Evolutionary conservation across 805 yeast species (phyloP).

Genomic region (Candida anglica): DNA sequence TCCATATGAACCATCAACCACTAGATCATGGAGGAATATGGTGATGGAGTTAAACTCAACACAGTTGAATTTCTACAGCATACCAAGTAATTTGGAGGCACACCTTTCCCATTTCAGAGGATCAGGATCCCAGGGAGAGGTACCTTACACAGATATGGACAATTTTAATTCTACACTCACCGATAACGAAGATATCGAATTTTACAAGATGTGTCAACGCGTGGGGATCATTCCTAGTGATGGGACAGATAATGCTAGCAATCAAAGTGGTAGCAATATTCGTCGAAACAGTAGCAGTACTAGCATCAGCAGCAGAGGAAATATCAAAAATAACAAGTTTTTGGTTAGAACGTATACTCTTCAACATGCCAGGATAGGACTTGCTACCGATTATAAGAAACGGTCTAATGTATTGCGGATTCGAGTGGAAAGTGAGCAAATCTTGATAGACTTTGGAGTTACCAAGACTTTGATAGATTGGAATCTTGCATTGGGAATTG

Average conservation of each 20-base stretch:
- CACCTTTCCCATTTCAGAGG: conserved; percentile 19
- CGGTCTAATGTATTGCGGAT: conserved; percentile 64
- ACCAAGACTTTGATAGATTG: conserved; percentile 72
- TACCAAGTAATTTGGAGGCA: conserved; percentile 29
- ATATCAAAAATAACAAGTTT: conserved; percentile 16
- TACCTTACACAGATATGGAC: too few relatives aligned
- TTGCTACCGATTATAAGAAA: conserved; percentile 81
- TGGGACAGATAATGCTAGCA: too few relatives aligned
- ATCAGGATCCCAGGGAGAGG: neutral
- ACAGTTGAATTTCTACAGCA: conserved; percentile 65
- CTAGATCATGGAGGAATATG: conserved; percentile 66
- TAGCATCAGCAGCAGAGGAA: too few relatives aligned
- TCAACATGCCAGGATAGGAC: conserved; percentile 80
- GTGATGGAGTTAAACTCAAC: conserved; percentile 81
- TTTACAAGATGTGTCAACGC: conserved; percentile 19
- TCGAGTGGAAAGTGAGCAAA: conserved; percentile 81
- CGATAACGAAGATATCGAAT: conserved; percentile 21
- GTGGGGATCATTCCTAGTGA: conserved; percentile 8
- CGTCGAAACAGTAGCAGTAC: neutral
- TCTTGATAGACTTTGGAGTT: conserved; percentile 59
- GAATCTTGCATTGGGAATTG: conserved; percentile 69
- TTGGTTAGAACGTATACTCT: conserved; percentile 68
- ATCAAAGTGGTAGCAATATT: too few relatives aligned
- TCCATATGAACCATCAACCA: conserved; percentile 68
- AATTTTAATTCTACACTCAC: conserved; percentile 17